phyloP scores from a whole-genome alignment of 257 asterid genomes.

The Penstemon newberryi region DNA sequence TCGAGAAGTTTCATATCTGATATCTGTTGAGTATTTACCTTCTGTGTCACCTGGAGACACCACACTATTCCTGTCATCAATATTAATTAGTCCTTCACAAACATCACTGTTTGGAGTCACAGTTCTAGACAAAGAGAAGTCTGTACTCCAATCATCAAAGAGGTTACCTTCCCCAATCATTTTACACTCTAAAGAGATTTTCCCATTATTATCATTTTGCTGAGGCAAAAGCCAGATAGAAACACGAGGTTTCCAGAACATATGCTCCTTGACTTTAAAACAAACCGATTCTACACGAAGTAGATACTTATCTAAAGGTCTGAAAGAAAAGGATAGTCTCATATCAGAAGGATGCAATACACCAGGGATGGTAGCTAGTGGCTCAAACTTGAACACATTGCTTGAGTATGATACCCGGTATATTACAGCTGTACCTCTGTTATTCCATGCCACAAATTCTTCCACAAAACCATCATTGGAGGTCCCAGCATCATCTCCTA shows the following conservation, averaged over 20 bases:
- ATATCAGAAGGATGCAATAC: slow-evolving; percentile 38
- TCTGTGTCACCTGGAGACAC: slow-evolving; percentile 30
- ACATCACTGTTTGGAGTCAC: slow-evolving; percentile 34
- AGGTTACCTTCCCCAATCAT: slow-evolving; percentile 53
- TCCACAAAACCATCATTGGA: slow-evolving; percentile 42
- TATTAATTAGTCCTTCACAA: slow-evolving; percentile 22
- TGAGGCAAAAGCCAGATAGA: slow-evolving; percentile 68
- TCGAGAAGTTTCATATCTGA: slow-evolving; percentile 32
- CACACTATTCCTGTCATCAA: slow-evolving; percentile 27
- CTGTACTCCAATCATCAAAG: slow-evolving; percentile 50
- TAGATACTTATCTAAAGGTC: slow-evolving; percentile 48
- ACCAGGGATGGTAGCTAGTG: slow-evolving; percentile 56
- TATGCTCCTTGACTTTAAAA: slow-evolving; percentile 50
- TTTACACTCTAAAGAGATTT: slow-evolving; percentile 43
- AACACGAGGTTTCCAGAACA: slow-evolving; percentile 74
- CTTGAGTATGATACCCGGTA: slow-evolving; percentile 64
- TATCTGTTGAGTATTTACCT: slow-evolving; percentile 26
- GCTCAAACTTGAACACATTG: slow-evolving; percentile 49
- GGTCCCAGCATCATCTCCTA: slow-evolving; percentile 45
- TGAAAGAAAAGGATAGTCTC: slow-evolving; percentile 50
- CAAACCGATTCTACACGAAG: slow-evolving; percentile 71
- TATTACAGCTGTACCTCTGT: slow-evolving; percentile 59
- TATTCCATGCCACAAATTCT: slow-evolving; percentile 76
- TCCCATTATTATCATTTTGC: slow-evolving; percentile 39
- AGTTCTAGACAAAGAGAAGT: slow-evolving; percentile 33